Evolutionary conservation across 495 filamentous ascomycete genomes (phyloP), one percentile per base, ranked within the genome.

Genomic region (Penicillium ochrochloron): DNA sequence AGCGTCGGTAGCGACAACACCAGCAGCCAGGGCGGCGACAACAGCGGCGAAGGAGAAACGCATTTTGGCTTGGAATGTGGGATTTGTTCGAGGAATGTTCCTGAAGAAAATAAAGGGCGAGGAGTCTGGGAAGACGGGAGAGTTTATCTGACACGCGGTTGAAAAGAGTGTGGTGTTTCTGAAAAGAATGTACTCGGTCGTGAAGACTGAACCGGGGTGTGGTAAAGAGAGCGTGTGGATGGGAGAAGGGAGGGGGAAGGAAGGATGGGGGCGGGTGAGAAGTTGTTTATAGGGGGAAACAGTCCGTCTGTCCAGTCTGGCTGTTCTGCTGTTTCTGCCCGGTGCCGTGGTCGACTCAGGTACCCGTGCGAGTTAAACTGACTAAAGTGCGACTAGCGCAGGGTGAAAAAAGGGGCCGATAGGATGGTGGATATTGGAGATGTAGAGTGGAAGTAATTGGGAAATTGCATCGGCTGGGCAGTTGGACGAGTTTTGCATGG

Each of bases 11-110:
- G 83, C 85, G 73, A 75, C 77, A 63, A 75, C 82, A 69, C 85
- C 83, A 69, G 84, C 80, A 72, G 85, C 86, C 75, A 88, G 80
- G 71, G 86, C 85, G 77, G 85, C 86, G 76, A 85, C 81, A 76
- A 85, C 83, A 76, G 86, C 82, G 76, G 89, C 82, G 87, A 89
- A 89, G 86, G 90, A 84, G 90, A 90, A 92, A 89, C 92, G 92
- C 93, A 97, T 97, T 76, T 90, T 94, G 89, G 17, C 34, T 56
- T 56, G 86, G 54, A 42, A 60, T 70, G 59, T 65, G 37, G 67
- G 67, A 66, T 41, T 39, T 35, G 46, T 68, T 62, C 69, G 62
- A 65, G 58, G 64, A 65, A 71, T 70, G 67, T 57, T 66, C 63
- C 59, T 64, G 56, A 33, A 27, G 27, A 44, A 23, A 25, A 8